Percentiles rank a stretch among this genome's conserved stretches.
These are phyloP conservation scores for Lyophyllum semitale DNA, from an alignment of 768 basidiomycete species.

Conservation along the genomic window DNA sequence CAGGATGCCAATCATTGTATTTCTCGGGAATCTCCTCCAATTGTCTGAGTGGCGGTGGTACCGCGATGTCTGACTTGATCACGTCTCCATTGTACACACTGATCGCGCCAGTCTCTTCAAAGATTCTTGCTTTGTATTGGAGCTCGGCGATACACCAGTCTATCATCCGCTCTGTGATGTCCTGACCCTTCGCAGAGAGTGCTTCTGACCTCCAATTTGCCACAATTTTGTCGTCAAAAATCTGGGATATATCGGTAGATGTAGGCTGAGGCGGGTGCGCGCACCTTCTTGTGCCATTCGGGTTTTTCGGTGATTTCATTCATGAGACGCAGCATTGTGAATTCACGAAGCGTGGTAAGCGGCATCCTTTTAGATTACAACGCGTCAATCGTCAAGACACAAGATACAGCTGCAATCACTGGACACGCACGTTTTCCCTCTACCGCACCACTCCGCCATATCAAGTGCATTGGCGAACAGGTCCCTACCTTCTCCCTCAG, in stretches of 20 bases:
- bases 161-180: constrained; percentile 14
- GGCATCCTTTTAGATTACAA: constrained; percentile 4
- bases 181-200: background rate
- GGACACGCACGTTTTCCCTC: no score
- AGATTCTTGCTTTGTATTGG: no score
- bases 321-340: constrained; percentile 18
- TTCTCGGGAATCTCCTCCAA: constrained; percentile 34
- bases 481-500: background rate
- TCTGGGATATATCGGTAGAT: background rate
- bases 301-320: constrained; percentile 17
- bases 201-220: constrained; percentile 17
- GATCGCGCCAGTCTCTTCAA: no score
- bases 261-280: no score
- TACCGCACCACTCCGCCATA: no score
- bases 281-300: constrained; percentile 17
- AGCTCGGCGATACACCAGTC: no score
- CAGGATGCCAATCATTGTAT: constrained; percentile 43
- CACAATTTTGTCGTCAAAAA: constrained; percentile 11
- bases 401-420: no score
- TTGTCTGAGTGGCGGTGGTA: constrained; percentile 18
- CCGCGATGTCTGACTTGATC: constrained; percentile 27
- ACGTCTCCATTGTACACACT: no score
- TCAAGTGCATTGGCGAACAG: constrained; percentile 9
- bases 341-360: constrained; percentile 17
- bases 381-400: background rate